A percentile compares a stretch with the other conserved stretches of the same genome.
These are phyloP conservation scores for Talinum fruticosum DNA, from an alignment of 148 eudicot genomes.

Conservation along the genomic window DNA sequence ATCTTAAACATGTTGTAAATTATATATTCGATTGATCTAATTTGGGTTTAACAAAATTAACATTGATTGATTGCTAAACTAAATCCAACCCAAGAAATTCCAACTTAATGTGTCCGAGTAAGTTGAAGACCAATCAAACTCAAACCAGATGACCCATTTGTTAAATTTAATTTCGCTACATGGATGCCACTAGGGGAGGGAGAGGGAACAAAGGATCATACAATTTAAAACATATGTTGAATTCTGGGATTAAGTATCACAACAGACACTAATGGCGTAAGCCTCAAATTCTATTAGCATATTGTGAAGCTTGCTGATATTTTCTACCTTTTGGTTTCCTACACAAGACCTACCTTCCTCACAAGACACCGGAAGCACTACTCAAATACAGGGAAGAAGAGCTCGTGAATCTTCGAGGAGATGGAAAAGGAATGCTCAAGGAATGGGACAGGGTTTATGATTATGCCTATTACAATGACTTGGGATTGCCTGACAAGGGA, in stretches of 20 bases:
- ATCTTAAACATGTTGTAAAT: too few species aligned
- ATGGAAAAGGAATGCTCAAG: conserved; percentile 23
- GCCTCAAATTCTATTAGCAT: background rate
- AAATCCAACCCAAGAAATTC: too few species aligned
- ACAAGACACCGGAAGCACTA: conserved; percentile 21
- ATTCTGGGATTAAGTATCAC: background rate
- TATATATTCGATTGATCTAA: too few species aligned
- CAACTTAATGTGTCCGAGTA: too few species aligned
- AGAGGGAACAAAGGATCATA: too few species aligned
- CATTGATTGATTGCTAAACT: too few species aligned
- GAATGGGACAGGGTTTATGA: conserved; percentile 33
- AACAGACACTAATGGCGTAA: background rate
- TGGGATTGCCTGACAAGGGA: conserved; percentile 27
- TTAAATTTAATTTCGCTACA: too few species aligned
- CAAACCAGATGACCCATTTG: too few species aligned
- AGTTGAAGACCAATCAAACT: too few species aligned
- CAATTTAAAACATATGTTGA: too few species aligned
- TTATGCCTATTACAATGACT: conserved; percentile 29
- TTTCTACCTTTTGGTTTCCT: background rate
- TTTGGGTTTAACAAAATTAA: too few species aligned
- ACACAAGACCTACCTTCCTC: conserved; percentile 26
- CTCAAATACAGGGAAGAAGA: conserved; percentile 25
- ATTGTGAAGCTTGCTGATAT: background rate
- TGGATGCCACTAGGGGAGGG: too few species aligned
- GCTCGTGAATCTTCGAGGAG: conserved; percentile 25